Base-by-base conservation (phyloP, 345 rosid species). In the Reutealis trisperma region DNA sequence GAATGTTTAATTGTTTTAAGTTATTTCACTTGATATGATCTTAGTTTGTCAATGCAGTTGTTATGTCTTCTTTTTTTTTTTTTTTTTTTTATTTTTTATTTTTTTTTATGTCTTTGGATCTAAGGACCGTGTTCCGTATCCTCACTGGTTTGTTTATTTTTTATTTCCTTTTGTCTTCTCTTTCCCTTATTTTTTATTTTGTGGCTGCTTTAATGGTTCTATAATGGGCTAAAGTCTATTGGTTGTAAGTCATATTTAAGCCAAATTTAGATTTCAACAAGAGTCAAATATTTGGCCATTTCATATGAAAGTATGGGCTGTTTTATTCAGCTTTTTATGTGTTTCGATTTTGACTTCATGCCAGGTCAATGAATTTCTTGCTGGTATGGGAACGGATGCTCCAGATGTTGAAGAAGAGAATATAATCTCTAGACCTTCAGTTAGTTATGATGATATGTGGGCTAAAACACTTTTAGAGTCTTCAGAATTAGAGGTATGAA, bases 381-480 rank as follows among this genome's bases (percentile, higher is more conserved):
- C 97, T 75, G 98, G 99, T 81, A 95, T 92, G 60, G 97, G 99
- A 83, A 94, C 99, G 27, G 99, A 96, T 86, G 98, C 99, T 72
- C 99, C 99, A 9, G 99, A 96, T 86, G 99, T 96, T 76, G 98
- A 96, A 66, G 98, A 96, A 79, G 98, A 95, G 83, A 92, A 92
- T 79, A 86, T 91, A 57, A 76, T 88, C 73, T 88, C 98, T 63
- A 89, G 97, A 84, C 91, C 94, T 77, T 94, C 98, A 60, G 92
- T 94, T 77, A 93, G 98, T 73, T 96, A 96, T 81, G 99, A 96
- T 81, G 98, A 96, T 88, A 92, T 96, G 97, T 96, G 99, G 98
- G 98, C 99, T 21, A 96, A 96, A 89, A 86, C 98, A 66, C 95
- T 96, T 67, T 83, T 96, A 78, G 99, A 94, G 80, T 78, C 89